These are phyloP conservation scores for Suillus decipiens DNA, from an alignment of 768 basidiomycete genomes.

Conservation along the genomic window DNA sequence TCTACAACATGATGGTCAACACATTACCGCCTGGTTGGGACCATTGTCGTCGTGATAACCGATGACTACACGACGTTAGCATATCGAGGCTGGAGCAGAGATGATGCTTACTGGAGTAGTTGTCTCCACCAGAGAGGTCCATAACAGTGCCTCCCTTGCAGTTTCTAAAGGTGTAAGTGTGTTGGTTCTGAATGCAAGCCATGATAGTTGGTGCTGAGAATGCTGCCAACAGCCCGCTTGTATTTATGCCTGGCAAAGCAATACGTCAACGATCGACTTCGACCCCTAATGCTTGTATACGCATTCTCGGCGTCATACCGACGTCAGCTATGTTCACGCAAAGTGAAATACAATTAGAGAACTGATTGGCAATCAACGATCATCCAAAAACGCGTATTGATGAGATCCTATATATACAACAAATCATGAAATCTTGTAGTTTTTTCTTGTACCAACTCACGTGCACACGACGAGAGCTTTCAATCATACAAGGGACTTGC, in stretches of 20 bases:
- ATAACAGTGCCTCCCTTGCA: conserved; percentile 51
- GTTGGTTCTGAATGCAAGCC: conserved; percentile 34
- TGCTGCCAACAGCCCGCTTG: neutral
- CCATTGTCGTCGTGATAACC: conserved; percentile 47
- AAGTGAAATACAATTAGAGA: neutral
- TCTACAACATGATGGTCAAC: neutral
- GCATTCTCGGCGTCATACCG: neutral
- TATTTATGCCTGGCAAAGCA: conserved; percentile 5
- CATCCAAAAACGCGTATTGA: conserved; percentile 5
- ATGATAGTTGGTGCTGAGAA: conserved; percentile 13
- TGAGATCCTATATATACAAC: conserved; percentile 17
- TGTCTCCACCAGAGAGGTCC: conserved; percentile 57
- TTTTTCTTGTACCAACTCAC: conserved; percentile 14
- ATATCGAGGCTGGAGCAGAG: neutral
- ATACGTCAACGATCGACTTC: neutral
- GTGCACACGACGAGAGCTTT: conserved; percentile 2
- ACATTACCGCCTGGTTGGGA: conserved; percentile 50
- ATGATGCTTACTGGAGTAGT: conserved; percentile 41
- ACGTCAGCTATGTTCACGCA: neutral
- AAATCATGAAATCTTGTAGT: conserved; percentile 9
- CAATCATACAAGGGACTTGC: conserved; percentile 54
- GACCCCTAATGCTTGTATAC: too few species aligned
- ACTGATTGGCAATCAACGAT: neutral
- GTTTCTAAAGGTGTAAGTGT: conserved; percentile 50
- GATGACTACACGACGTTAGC: conserved; percentile 38